phyloP scores from a whole-genome alignment of 1,284 basidiomycete genomes.

The Mycosarcoma maydis region DNA sequence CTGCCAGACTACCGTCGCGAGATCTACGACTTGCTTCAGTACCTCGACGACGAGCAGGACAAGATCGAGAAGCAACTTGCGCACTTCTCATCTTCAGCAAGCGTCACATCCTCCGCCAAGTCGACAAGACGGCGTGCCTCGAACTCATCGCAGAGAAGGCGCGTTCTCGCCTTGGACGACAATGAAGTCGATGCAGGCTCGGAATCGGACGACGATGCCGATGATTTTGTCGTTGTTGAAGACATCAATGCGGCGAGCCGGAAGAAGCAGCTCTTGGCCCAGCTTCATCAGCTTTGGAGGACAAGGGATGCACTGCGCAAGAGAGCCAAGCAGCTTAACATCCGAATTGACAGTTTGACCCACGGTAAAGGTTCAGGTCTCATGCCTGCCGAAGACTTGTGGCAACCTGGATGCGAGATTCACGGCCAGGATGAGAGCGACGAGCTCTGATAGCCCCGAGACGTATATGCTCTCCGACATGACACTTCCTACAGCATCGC shows the following conservation, averaged over 20 bases:
- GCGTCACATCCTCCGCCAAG: not conserved
- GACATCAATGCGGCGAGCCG: constrained; percentile 27
- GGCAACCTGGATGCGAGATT: constrained; percentile 1
- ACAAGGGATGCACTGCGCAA: constrained; percentile 26
- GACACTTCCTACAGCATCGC: not conserved
- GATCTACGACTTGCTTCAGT: constrained; percentile 44
- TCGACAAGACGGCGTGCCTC: constrained; percentile 6
- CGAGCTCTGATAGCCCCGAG: constrained; percentile 17
- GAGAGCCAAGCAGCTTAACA: constrained; percentile 35
- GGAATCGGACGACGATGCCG: constrained; percentile 27
- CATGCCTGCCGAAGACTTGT: constrained; percentile 26
- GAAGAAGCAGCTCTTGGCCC: constrained; percentile 34
- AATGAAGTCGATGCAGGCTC: constrained; percentile 9
- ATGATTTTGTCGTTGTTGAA: constrained; percentile 44
- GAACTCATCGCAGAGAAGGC: constrained; percentile 1
- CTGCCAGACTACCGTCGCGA: constrained; percentile 45
- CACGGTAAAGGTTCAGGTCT: constrained; percentile 32
- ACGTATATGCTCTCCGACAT: no score
- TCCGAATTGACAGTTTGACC: constrained; percentile 33
- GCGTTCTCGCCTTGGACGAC: not conserved
- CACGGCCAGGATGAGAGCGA: constrained; percentile 11
- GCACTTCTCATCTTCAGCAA: constrained; percentile 6
- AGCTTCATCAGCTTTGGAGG: constrained; percentile 45
- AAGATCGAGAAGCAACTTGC: constrained; percentile 41
- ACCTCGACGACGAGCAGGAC: constrained; percentile 46